phyloP scores from a whole-genome alignment of 495 filamentous ascomycete genomes.

The Margaritispora aquatica region DNA sequence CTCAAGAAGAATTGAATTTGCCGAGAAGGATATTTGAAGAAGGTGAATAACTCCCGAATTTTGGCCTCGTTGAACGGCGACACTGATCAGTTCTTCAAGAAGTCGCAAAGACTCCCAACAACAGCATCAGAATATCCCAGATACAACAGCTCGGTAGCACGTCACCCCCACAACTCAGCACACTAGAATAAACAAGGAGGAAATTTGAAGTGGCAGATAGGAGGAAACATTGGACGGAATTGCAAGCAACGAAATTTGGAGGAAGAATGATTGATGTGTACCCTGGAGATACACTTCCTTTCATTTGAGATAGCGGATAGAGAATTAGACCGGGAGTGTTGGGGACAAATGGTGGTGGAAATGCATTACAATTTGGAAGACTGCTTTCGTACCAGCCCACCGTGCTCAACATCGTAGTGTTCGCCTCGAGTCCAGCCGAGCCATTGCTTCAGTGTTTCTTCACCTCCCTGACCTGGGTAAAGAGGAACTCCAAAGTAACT shows the following conservation, averaged over 20 bases:
- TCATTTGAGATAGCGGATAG: background rate
- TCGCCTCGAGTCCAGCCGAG: conserved; percentile 67
- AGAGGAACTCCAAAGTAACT: conserved; percentile 59
- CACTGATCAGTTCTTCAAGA: background rate
- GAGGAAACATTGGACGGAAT: background rate
- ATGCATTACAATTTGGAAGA: conserved; percentile 20
- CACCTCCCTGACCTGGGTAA: conserved; percentile 61
- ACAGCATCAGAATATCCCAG: background rate
- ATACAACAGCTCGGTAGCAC: background rate
- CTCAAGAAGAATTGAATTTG: conserved; percentile 12
- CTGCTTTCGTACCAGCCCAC: conserved; percentile 44
- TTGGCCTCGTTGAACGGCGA: background rate
- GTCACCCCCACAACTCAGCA: background rate
- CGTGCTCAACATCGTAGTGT: conserved; percentile 60
- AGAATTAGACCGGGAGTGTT: conserved; percentile 3
- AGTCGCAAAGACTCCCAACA: background rate
- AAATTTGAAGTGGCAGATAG: background rate
- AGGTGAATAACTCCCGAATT: background rate
- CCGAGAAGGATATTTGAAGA: background rate
- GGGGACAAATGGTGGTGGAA: background rate
- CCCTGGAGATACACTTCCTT: background rate
- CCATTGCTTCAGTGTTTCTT: conserved; percentile 66
- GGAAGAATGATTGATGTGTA: background rate
- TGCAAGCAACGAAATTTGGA: background rate
- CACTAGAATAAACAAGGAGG: background rate